Percentiles rank a stretch among this genome's conserved stretches.
Evolutionary conservation across 129 eudicot species (phyloP).

Genomic region (Flaveria trinervia): DNA sequence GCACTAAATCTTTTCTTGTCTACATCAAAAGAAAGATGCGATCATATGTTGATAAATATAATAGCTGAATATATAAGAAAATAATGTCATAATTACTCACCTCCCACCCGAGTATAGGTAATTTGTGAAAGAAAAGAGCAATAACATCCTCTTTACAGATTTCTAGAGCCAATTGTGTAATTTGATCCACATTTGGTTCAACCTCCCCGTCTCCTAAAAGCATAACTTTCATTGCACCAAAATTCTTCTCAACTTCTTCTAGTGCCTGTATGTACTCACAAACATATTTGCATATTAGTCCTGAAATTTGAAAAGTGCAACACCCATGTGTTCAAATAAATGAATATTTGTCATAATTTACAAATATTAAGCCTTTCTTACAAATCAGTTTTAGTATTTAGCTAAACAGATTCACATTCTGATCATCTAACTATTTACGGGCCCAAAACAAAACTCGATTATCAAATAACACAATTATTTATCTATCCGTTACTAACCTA

Average conservation of each 20-base stretch:
- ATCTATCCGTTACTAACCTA: no score
- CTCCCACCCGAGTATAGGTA: slow-evolving; percentile 88
- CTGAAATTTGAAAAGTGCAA: background rate
- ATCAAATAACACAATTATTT: background rate
- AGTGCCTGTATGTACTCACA: slow-evolving; percentile 61
- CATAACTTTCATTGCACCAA: slow-evolving; percentile 70
- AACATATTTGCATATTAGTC: background rate
- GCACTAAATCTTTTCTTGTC: slow-evolving; percentile 95
- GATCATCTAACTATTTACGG: background rate
- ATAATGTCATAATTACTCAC: slow-evolving; percentile 38
- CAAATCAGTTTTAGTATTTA: background rate
- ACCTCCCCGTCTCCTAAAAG: slow-evolving; percentile 90
- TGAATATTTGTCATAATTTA: background rate
- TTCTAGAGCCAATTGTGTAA: slow-evolving; percentile 66
- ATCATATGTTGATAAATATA: slow-evolving; percentile 2
- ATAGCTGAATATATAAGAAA: slow-evolving; percentile 7
- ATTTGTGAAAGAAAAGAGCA: slow-evolving; percentile 73
- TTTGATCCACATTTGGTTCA: slow-evolving; percentile 84
- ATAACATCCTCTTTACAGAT: slow-evolving; percentile 81
- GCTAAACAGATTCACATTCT: background rate
- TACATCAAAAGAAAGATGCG: slow-evolving; percentile 34
- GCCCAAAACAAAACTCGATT: background rate
- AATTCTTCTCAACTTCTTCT: slow-evolving; percentile 95
- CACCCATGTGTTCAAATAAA: background rate
- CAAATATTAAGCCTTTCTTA: background rate